Conservation (phyloP, 768 basidiomycete genomes). For the Boletus vinaceobasis region DNA sequence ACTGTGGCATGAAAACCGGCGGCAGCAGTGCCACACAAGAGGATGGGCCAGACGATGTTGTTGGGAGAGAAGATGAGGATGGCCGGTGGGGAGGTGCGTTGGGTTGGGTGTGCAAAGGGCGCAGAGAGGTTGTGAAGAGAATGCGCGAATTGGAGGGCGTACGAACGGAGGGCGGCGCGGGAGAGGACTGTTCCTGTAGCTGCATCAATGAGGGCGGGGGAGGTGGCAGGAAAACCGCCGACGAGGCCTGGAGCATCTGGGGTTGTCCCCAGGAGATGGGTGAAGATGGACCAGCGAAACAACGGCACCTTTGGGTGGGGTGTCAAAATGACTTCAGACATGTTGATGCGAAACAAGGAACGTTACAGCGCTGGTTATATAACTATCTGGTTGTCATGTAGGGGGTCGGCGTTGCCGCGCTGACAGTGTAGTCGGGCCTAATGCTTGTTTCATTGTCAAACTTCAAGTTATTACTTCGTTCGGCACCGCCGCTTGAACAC, state of each 20-base stretch:
- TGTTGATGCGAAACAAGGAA: not conserved
- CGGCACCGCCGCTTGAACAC: too few species aligned
- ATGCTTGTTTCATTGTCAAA: too few species aligned
- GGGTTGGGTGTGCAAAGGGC: constrained; percentile 47
- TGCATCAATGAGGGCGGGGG: constrained; percentile 66
- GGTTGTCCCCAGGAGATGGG: constrained; percentile 24
- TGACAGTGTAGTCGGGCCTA: too few species aligned
- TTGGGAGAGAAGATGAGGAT: constrained; percentile 70
- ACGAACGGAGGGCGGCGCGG: constrained; percentile 48
- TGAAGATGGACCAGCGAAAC: constrained; percentile 30
- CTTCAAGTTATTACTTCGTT: too few species aligned
- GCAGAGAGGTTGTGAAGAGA: constrained; percentile 49
- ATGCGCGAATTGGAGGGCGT: constrained; percentile 54
- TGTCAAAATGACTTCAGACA: constrained; percentile 16
- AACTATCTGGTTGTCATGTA: too few species aligned
- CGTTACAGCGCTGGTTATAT: too few species aligned
- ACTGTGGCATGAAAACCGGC: constrained; percentile 63
- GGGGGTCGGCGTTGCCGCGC: too few species aligned
- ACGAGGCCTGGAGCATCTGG: constrained; percentile 26
- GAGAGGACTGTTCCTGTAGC: constrained; percentile 53
- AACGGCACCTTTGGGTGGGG: constrained; percentile 20
- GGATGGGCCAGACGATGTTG: constrained; percentile 52
- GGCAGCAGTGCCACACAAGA: constrained; percentile 47
- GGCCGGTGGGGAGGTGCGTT: constrained; percentile 40
- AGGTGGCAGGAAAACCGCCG: constrained; percentile 41